Percentiles rank a stretch among this genome's conserved stretches.
These are phyloP conservation scores for Teunomyces kruisii DNA, from an alignment of 805 yeast genomes.

Conservation along the genomic window DNA sequence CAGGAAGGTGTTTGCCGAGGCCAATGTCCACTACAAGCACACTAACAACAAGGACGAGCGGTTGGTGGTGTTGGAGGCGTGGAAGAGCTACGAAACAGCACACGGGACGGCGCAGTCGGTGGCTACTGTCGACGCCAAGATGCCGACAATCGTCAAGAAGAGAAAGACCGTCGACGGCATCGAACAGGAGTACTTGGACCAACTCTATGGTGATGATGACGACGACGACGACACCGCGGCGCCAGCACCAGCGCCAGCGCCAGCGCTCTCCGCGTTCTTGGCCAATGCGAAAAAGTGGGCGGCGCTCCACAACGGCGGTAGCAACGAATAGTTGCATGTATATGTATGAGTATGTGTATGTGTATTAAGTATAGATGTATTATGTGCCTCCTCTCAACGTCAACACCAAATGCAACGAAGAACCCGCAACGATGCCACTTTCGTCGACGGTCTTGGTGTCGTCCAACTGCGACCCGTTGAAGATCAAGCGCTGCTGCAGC, in stretches of 20 bases:
- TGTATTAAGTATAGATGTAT: background rate
- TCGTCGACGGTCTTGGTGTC: conserved; percentile 73
- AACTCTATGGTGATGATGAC: conserved; percentile 68
- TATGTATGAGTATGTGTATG: background rate
- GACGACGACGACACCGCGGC: too few species aligned
- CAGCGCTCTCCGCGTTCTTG: conserved; percentile 36
- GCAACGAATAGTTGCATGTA: too few species aligned
- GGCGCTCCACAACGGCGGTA: conserved; percentile 15
- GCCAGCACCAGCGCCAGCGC: conserved; percentile 16
- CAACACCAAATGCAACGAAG: conserved; percentile 84
- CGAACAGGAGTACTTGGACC: conserved; percentile 57
- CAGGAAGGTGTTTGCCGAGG: conserved; percentile 57
- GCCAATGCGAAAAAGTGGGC: conserved; percentile 44
- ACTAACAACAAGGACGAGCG: conserved; percentile 43
- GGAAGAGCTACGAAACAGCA: conserved; percentile 59
- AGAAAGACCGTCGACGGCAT: conserved; percentile 44
- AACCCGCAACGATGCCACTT: conserved; percentile 80
- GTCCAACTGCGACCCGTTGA: conserved; percentile 88
- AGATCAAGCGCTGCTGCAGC: conserved; percentile 87
- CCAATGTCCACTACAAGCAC: conserved; percentile 44
- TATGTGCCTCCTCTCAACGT: conserved; percentile 84
- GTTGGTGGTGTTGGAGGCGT: conserved; percentile 55
- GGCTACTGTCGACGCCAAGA: conserved; percentile 38
- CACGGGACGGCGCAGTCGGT: conserved; percentile 53
- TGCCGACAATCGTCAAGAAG: conserved; percentile 56